Evolutionary conservation across 306 rosid species (phyloP).

Genomic region (Trifolium repens): DNA sequence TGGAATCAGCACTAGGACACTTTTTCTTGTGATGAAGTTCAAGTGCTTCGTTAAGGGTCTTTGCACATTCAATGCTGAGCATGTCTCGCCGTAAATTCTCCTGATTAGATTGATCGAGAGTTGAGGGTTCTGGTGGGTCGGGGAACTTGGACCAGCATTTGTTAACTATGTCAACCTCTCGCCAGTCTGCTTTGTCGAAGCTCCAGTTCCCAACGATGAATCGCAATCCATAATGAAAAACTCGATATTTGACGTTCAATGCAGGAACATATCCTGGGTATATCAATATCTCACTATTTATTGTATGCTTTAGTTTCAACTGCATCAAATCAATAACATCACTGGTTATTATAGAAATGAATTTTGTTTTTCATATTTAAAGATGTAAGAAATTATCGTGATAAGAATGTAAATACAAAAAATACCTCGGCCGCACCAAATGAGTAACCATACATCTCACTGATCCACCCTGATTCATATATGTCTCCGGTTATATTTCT

Average conservation of each 20-base stretch:
- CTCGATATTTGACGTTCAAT: constrained; percentile 76
- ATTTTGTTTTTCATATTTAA: no score
- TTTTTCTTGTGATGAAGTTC: constrained; percentile 67
- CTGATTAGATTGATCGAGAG: constrained; percentile 50
- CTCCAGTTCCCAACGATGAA: constrained; percentile 95
- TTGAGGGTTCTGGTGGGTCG: constrained; percentile 73
- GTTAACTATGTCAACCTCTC: constrained; percentile 71
- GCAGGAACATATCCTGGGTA: constrained; percentile 89
- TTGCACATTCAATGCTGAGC: constrained; percentile 86
- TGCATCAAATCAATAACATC: constrained; percentile 52
- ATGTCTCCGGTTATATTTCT: constrained; percentile 95
- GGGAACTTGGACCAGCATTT: constrained; percentile 89
- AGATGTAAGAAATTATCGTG: no score
- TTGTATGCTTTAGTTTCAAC: constrained; percentile 75
- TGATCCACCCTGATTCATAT: constrained; percentile 92
- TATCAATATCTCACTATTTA: constrained; percentile 67
- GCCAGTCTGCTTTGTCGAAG: constrained; percentile 92
- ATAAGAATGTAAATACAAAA: constrained; percentile 35
- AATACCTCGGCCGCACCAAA: constrained; percentile 99
- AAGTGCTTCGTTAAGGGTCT: constrained; percentile 80
- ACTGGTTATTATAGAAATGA: constrained; percentile 18
- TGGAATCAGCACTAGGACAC: constrained; percentile 59
- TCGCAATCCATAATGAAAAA: constrained; percentile 91
- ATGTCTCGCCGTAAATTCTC: constrained; percentile 57
- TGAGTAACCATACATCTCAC: constrained; percentile 99